Evolutionary conservation across 371 early-diverging fungal genomes (phyloP).

Genomic region (Cokeromyces recurvatus): DNA sequence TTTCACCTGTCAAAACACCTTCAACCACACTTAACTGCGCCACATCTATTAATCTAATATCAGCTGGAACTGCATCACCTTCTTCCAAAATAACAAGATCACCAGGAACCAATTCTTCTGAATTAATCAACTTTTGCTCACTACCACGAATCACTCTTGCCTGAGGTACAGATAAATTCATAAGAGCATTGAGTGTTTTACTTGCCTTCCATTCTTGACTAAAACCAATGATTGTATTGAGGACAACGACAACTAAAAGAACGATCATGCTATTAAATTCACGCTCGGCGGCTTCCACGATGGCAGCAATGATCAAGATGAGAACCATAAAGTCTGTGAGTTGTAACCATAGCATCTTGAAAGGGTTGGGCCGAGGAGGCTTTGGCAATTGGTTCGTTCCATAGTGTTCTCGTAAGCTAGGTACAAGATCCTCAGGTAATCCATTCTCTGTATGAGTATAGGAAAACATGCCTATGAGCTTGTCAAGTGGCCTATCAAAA

Average conservation of each 20-base stretch:
- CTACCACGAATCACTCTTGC: conserved; percentile 83
- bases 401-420: conserved; percentile 68
- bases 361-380: conserved; percentile 71
- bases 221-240: conserved; percentile 87
- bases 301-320: conserved; percentile 63
- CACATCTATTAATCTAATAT: conserved; percentile 79
- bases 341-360: conserved; percentile 81
- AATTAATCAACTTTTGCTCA: conserved; percentile 60
- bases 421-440: conserved; percentile 48
- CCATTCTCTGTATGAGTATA: conserved; percentile 68
- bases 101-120: conserved; percentile 81
- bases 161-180: conserved; percentile 81
- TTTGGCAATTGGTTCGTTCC: conserved; percentile 76
- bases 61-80: conserved; percentile 90
- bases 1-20: conserved; percentile 85
- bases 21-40: conserved; percentile 84
- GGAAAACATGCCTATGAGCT: conserved; percentile 77
- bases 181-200: conserved; percentile 85
- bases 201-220: conserved; percentile 90
- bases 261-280: conserved; percentile 73
- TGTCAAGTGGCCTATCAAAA: conserved; percentile 79
- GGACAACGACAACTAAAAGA: conserved; percentile 78
- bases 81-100: conserved; percentile 86
- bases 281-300: conserved; percentile 73
- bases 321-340: conserved; percentile 91